Conservation (phyloP, 306 rosid genomes). For the Casuarina glauca region DNA sequence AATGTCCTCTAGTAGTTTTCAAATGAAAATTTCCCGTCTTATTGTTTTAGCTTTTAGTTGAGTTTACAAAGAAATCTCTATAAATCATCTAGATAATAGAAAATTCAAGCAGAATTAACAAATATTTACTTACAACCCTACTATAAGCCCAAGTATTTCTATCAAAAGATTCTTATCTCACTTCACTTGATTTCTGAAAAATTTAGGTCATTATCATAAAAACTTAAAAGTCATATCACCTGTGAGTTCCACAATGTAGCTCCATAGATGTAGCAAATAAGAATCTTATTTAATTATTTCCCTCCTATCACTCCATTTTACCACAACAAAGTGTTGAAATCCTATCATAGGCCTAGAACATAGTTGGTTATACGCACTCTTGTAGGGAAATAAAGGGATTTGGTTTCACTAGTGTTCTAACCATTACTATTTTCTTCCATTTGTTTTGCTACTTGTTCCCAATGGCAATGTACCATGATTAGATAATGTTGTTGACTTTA, state of each 20-base stretch:
- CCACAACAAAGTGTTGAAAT: background rate
- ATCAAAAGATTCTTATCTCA: background rate
- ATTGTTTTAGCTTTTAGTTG: no score
- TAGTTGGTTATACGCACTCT: background rate
- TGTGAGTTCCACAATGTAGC: background rate
- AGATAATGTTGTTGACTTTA: background rate
- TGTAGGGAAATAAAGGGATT: background rate
- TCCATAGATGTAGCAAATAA: background rate
- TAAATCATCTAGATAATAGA: no score
- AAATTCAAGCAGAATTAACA: no score
- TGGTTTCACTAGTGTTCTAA: background rate
- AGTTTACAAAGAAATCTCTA: no score
- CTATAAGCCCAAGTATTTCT: no score
- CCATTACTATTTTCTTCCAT: background rate
- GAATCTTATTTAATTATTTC: background rate
- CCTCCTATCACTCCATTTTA: background rate
- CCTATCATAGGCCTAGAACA: background rate
- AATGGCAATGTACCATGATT: background rate
- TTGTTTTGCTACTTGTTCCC: background rate
- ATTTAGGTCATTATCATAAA: background rate
- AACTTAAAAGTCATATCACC: background rate
- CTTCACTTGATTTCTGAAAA: background rate
- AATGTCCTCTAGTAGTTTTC: no score
- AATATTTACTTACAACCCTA: no score
- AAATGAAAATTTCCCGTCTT: no score